Evolutionary conservation across 768 basidiomycete genomes (phyloP).

Genomic region (Pholiota microspora): DNA sequence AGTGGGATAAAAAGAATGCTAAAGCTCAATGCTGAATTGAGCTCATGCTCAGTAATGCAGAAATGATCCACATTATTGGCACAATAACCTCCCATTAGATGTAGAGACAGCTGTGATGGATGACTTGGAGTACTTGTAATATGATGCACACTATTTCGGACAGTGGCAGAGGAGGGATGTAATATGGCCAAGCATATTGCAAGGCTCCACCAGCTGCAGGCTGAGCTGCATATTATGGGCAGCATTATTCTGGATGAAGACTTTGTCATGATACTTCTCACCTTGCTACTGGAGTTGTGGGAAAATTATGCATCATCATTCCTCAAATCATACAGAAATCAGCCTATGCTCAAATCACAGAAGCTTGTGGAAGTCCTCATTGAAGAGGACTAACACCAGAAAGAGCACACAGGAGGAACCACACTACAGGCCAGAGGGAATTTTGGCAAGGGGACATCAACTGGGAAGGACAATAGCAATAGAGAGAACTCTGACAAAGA

Average conservation of each 20-base stretch:
- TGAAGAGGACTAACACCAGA: conserved; percentile 16
- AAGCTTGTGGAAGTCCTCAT: conserved; percentile 23
- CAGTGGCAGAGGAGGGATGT: conserved; percentile 22
- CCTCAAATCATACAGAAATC: conserved; percentile 19
- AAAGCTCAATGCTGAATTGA: conserved; percentile 22
- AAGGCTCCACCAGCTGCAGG: conserved; percentile 21
- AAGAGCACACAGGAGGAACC: background rate
- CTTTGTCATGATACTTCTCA: conserved; percentile 28
- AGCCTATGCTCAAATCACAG: conserved; percentile 15
- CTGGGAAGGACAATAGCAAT: background rate
- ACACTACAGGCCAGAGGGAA: background rate
- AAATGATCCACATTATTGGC: conserved; percentile 26
- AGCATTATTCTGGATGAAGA: conserved; percentile 25
- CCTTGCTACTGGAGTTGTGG: conserved; percentile 27
- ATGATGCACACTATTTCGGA: conserved; percentile 18
- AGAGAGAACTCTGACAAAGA: conserved; percentile 1
- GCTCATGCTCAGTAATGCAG: conserved; percentile 20
- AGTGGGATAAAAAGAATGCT: conserved; percentile 20
- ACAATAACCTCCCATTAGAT: conserved; percentile 22
- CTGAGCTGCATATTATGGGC: conserved; percentile 23
- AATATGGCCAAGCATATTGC: conserved; percentile 26
- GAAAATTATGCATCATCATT: conserved; percentile 24
- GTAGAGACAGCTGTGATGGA: conserved; percentile 25
- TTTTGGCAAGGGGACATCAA: background rate
- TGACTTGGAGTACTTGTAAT: conserved; percentile 22